A percentile compares a stretch with the other conserved stretches of the same genome.
phyloP scores from a whole-genome alignment of 371 early-diverging fungal species.

The Nematocida sp. region DNA sequence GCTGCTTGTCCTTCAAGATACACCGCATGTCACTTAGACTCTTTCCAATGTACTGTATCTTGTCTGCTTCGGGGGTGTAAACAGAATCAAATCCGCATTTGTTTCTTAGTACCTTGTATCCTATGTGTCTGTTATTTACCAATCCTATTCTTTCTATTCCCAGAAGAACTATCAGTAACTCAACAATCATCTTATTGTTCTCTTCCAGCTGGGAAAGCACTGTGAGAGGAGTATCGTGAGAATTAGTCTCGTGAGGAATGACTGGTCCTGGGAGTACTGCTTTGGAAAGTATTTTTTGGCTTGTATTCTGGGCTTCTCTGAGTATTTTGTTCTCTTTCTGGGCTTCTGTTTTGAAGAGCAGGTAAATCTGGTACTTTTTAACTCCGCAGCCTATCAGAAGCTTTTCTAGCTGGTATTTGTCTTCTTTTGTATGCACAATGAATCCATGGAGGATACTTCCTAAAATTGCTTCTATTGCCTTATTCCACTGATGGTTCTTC shows the following conservation, averaged over 20 bases:
- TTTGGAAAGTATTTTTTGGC: neutral
- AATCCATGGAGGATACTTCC: slow-evolving; percentile 53
- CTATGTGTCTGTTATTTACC: slow-evolving; percentile 55
- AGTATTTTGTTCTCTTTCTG: neutral
- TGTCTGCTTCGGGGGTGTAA: slow-evolving; percentile 59
- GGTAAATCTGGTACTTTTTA: slow-evolving; percentile 36
- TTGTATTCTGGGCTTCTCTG: neutral
- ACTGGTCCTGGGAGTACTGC: neutral
- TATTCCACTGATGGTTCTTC: slow-evolving; percentile 61
- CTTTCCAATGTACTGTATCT: slow-evolving; percentile 57
- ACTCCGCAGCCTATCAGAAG: slow-evolving; percentile 55
- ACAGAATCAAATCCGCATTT: slow-evolving; percentile 55
- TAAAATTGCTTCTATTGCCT: slow-evolving; percentile 56
- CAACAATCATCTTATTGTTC: slow-evolving; percentile 44
- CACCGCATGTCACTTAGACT: slow-evolving; percentile 60
- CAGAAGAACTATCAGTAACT: slow-evolving; percentile 57
- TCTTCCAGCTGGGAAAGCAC: slow-evolving; percentile 45
- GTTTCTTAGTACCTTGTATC: slow-evolving; percentile 58
- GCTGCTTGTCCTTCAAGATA: slow-evolving; percentile 34
- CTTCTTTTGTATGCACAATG: slow-evolving; percentile 58
- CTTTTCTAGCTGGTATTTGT: slow-evolving; percentile 37
- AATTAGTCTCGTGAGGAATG: neutral
- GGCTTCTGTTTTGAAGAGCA: slow-evolving; percentile 3
- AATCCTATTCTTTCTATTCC: slow-evolving; percentile 62
- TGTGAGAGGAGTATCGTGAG: slow-evolving; percentile 38